These are phyloP conservation scores for Candida xyloterini DNA, from an alignment of 805 yeast species.

Conservation along the genomic window DNA sequence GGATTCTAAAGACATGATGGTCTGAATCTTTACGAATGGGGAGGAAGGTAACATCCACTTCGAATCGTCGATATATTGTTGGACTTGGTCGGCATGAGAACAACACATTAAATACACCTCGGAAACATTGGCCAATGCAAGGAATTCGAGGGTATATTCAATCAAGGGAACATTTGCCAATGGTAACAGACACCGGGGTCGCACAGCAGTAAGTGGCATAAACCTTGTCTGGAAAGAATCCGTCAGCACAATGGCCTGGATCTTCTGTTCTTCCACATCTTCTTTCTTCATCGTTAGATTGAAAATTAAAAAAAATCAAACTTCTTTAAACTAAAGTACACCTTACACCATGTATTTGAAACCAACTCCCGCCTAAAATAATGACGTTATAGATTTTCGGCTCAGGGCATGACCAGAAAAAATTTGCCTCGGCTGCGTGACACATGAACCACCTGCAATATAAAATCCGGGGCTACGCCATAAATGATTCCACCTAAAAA, in stretches of 20 bases:
- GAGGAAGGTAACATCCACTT: constrained; percentile 69
- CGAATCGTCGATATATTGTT: constrained; percentile 70
- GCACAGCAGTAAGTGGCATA: constrained; percentile 82
- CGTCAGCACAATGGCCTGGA: constrained; percentile 92
- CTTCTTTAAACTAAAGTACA: neutral
- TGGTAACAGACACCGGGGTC: constrained; percentile 89
- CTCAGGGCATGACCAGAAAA: constrained; percentile 10
- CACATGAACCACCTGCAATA: constrained; percentile 5
- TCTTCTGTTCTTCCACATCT: constrained; percentile 49
- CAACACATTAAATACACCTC: constrained; percentile 91
- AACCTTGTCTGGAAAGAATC: constrained; percentile 92
- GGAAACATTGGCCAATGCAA: constrained; percentile 84
- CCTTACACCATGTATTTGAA: neutral
- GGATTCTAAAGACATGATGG: constrained; percentile 81
- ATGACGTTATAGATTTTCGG: neutral
- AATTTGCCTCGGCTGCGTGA: constrained; percentile 9
- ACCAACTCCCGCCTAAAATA: neutral
- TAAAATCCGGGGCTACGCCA: constrained; percentile 5
- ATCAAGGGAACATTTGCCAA: constrained; percentile 90
- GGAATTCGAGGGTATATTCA: constrained; percentile 91
- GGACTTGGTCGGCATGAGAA: constrained; percentile 85
- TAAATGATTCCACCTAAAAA: neutral
- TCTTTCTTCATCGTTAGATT: constrained; percentile 6
- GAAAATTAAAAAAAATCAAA: constrained; percentile 6
- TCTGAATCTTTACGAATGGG: constrained; percentile 74